These are phyloP conservation scores for Russula emetica DNA, from an alignment of 768 basidiomycete species.

Conservation along the genomic window DNA sequence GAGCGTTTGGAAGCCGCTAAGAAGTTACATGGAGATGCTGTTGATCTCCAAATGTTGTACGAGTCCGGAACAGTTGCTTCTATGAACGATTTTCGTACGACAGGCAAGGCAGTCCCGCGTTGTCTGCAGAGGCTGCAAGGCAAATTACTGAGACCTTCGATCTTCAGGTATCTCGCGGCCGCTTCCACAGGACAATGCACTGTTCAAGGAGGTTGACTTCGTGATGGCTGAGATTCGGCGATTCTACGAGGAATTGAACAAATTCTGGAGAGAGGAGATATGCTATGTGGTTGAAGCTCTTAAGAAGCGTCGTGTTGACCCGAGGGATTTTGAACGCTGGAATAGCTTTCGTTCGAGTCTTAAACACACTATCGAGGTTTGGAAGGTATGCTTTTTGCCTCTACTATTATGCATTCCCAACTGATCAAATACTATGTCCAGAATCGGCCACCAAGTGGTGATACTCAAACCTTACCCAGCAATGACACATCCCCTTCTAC, in stretches of 20 bases:
- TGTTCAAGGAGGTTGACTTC: neutral
- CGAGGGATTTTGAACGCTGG: neutral
- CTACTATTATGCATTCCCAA: neutral
- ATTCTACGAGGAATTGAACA: neutral
- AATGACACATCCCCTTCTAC: neutral
- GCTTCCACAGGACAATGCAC: neutral
- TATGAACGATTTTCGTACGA: neutral
- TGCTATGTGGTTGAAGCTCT: neutral
- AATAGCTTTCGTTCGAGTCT: neutral
- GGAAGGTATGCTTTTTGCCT: neutral
- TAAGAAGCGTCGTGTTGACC: neutral
- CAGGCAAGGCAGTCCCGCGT: neutral
- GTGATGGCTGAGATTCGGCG: neutral
- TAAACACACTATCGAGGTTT: neutral
- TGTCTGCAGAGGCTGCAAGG: too few species aligned
- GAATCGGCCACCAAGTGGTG: neutral
- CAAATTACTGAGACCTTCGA: neutral
- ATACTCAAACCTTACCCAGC: neutral
- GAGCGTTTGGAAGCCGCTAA: neutral
- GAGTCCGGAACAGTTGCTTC: neutral
- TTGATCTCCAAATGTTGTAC: neutral
- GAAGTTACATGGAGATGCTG: neutral
- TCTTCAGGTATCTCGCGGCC: neutral
- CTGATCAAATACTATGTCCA: neutral
- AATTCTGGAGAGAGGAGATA: conserved; percentile 5